These are phyloP conservation scores for Verbena officinalis DNA, from an alignment of 257 asterid genomes.

Conservation along the genomic window DNA sequence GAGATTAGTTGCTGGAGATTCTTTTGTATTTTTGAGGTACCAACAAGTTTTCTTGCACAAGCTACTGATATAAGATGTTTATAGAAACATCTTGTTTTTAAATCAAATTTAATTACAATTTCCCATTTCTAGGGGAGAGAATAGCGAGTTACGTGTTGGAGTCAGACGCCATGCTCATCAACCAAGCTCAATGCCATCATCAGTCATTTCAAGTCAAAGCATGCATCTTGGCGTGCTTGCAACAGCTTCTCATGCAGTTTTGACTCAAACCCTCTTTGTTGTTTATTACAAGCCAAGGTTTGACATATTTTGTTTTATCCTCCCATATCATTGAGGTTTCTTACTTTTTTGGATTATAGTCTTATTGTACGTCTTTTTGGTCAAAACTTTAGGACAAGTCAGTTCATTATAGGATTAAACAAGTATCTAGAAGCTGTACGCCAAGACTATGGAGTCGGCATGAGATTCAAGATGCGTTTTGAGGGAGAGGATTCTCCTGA, in stretches of 20 bases:
- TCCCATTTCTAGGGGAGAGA: constrained; percentile 40
- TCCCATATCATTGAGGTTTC: background rate
- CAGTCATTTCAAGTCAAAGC: constrained; percentile 65
- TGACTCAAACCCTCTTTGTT: constrained; percentile 46
- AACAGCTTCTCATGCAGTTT: constrained; percentile 57
- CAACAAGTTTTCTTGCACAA: background rate
- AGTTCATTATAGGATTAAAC: constrained; percentile 49
- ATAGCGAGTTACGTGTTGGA: constrained; percentile 56
- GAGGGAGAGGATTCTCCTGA: constrained; percentile 61
- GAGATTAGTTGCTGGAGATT: constrained; percentile 59
- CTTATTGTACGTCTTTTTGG: background rate
- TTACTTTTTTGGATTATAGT: background rate
- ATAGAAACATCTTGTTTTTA: background rate
- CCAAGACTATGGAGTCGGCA: constrained; percentile 49
- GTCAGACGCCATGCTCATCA: constrained; percentile 47
- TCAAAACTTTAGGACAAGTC: constrained; percentile 43
- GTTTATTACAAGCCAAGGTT: constrained; percentile 61
- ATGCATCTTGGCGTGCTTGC: constrained; percentile 68
- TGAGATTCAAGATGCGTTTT: constrained; percentile 60
- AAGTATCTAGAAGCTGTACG: constrained; percentile 44
- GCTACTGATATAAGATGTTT: background rate
- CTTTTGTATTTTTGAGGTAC: constrained; percentile 63
- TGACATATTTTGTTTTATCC: background rate
- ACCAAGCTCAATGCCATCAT: constrained; percentile 50
- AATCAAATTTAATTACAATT: background rate